phyloP scores from a whole-genome alignment of 2,329 filamentous ascomycete species.

The Huntiella decipiens region DNA sequence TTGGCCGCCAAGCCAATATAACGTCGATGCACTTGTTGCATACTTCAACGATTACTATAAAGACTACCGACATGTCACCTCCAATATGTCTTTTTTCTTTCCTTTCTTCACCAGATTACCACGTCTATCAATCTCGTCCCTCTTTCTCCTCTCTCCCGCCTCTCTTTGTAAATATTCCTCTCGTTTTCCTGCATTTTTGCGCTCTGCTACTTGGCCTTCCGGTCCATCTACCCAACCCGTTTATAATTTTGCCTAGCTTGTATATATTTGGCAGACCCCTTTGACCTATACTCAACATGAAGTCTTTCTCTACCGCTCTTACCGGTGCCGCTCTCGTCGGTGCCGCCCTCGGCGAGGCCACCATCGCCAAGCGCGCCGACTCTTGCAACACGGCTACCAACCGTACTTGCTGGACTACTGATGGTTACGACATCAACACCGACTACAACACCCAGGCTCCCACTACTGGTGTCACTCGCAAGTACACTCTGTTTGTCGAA shows the following conservation, averaged over 20 bases:
- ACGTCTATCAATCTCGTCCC: constrained; percentile 8
- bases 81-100: constrained; percentile 1
- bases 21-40: background rate
- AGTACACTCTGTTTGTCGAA: constrained; percentile 13
- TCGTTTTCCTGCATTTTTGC: background rate
- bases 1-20: background rate
- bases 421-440: constrained; percentile 17
- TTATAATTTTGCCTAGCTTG: background rate
- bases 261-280: background rate
- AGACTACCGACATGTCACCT: constrained; percentile 4
- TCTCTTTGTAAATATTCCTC: background rate
- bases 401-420: constrained; percentile 13
- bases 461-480: constrained; percentile 14
- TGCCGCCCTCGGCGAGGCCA: constrained; percentile 8
- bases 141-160: background rate
- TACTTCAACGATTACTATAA: constrained; percentile 6
- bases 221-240: background rate
- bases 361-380: constrained; percentile 9
- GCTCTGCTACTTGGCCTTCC: background rate
- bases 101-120: constrained; percentile 7
- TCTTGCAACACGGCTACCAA: constrained; percentile 15
- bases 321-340: constrained; percentile 5
- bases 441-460: constrained; percentile 18
- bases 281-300: constrained; percentile 8
- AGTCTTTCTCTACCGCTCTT: constrained; percentile 6